Base-by-base conservation (phyloP, 2,329 filamentous ascomycete species). In the Talaromyces sp. region DNA sequence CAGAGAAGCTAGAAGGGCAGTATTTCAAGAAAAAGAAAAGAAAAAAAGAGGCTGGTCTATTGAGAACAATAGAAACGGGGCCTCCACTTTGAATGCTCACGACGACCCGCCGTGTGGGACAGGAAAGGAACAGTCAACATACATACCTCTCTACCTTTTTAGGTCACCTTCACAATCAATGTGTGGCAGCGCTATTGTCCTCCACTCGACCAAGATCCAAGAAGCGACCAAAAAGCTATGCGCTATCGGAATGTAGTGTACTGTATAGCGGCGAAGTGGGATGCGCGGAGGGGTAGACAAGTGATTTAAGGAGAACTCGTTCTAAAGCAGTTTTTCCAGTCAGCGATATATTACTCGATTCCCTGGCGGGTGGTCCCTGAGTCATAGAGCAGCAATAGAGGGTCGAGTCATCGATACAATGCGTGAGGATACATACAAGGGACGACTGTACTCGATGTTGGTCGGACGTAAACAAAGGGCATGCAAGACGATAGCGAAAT, bases 381-480 rank as follows among this genome's bases (percentile, higher is more conserved):
- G 44, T 18, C n/a, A 47, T 10, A 8, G 23, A 47, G n/a, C n/a
- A 47, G 18, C 18, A 47, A 27, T 12, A 27, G 16, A 53, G 28
- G 14, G n/a, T 28, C 50, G 50, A 53, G 50, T 31, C 50, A 53
- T 16, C 50, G 16, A 51, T n/a, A 8, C 44, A 47, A 23, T 47
- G 44, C 44, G 42, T 47, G 7, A 23, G 42, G n/a, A 47, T 47
- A 47, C 44, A 47, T 18, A 47, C 23, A 47, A 27, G 44, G 27
- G 44, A 47, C n/a, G 44, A 47, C 8, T 5, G 30, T 7, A 23
- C 18, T 16, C n/a, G 40, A 56, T 14, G 30, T 7, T 6, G 40
- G 18, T n/a, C 14, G 40, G n/a, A 3, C 7, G 58, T 50, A 56
- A 60, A 60, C 58, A 60, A 53, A 56, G 33, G 50, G 30, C 34